Evolutionary conservation across 768 basidiomycete genomes (phyloP).

Genomic region (Lactarius quietus): DNA sequence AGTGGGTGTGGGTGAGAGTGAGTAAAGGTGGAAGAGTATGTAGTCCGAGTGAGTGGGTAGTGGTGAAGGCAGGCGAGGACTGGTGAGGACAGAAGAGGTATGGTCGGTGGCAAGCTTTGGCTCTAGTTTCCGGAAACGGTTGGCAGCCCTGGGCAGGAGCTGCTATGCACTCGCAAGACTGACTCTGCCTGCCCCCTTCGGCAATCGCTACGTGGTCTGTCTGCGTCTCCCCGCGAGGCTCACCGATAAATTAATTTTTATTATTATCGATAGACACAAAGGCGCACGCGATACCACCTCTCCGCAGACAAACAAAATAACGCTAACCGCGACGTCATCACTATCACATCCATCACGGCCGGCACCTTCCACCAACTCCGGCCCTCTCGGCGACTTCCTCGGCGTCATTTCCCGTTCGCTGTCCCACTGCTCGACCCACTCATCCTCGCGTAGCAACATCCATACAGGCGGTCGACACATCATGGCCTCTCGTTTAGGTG

Average conservation of each 20-base stretch:
- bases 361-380: constrained; percentile 6
- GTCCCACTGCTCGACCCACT: neutral
- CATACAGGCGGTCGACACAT: neutral
- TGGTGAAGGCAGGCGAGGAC: neutral
- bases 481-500: constrained; percentile 18
- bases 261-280: neutral
- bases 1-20: constrained; percentile 1
- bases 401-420: neutral
- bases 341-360: neutral
- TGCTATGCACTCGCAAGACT: constrained; percentile 1
- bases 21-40: neutral
- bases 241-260: too few relatives aligned
- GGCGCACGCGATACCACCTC: neutral
- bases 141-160: constrained; percentile 10
- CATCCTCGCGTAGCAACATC: neutral
- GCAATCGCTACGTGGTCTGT: constrained; percentile 8
- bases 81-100: neutral
- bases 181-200: constrained; percentile 5
- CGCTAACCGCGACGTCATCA: constrained; percentile 15
- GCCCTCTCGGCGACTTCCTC: neutral
- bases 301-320: too few relatives aligned
- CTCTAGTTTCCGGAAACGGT: constrained; percentile 17
- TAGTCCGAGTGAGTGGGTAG: neutral
- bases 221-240: neutral
- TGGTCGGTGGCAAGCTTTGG: neutral